Evolutionary conservation across 1,284 basidiomycete species (phyloP).

Genomic region (Rhizoctonia solani): DNA sequence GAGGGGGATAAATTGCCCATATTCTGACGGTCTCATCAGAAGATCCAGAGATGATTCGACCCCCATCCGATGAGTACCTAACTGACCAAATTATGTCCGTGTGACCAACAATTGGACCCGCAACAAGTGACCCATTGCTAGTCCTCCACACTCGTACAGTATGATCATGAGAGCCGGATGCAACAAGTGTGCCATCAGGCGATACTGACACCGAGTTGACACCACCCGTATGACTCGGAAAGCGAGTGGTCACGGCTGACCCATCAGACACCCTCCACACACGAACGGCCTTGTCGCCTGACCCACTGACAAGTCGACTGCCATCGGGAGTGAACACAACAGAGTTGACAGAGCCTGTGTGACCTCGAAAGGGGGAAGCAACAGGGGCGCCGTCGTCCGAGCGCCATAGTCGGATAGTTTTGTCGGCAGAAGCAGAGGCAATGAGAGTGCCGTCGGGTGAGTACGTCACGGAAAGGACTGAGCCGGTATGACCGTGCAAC

Average conservation of each 20-base stretch:
- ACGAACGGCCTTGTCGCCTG: not conserved
- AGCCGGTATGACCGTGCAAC: too few species aligned
- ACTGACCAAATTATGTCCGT: not conserved
- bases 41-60: not conserved
- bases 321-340: slow-evolving; percentile 8
- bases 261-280: not conserved
- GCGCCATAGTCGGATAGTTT: too few species aligned
- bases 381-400: too few species aligned
- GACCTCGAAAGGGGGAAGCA: not conserved
- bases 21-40: too few species aligned
- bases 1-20: too few species aligned
- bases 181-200: not conserved
- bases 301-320: not conserved
- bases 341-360: not conserved
- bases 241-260: not conserved
- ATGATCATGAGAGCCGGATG: not conserved
- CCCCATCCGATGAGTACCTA: not conserved
- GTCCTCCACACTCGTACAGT: too few species aligned
- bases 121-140: not conserved
- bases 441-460: too few species aligned
- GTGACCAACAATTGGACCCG: not conserved
- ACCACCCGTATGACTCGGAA: not conserved
- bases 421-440: too few species aligned
- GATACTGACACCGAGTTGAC: not conserved
- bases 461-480: too few species aligned